Percentiles rank a stretch among this genome's conserved stretches.
Evolutionary conservation across 2,329 filamentous ascomycete species (phyloP).

Genomic region (Cladobotryum protrusum): DNA sequence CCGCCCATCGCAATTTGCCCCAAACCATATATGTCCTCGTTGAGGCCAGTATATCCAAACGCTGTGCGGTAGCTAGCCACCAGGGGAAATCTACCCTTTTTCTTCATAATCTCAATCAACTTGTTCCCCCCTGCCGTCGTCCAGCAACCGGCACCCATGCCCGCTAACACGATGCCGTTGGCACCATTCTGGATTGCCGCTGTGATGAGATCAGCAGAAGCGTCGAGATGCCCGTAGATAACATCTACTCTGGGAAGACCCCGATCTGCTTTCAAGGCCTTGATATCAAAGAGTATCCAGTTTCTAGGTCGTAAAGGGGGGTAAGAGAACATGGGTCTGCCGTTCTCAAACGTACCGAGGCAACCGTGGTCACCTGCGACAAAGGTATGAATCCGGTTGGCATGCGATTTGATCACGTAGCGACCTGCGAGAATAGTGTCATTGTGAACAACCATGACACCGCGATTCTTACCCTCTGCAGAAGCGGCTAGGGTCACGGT

Average conservation of each 20-base stretch:
- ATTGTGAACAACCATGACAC: slow-evolving; percentile 55
- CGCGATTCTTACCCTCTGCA: slow-evolving; percentile 40
- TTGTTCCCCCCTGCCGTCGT: slow-evolving; percentile 31
- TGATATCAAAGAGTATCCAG: slow-evolving; percentile 38
- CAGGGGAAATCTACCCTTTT: slow-evolving; percentile 39
- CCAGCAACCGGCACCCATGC: slow-evolving; percentile 48
- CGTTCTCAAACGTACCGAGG: slow-evolving; percentile 52
- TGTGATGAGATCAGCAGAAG: slow-evolving; percentile 40
- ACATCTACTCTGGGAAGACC: slow-evolving; percentile 50
- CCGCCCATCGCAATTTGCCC: slow-evolving; percentile 29
- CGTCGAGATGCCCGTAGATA: slow-evolving; percentile 49
- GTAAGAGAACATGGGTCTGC: slow-evolving; percentile 56
- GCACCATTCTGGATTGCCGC: slow-evolving; percentile 45
- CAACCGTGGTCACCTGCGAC: slow-evolving; percentile 50
- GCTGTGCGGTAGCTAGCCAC: slow-evolving; percentile 46
- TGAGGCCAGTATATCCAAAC: slow-evolving; percentile 45
- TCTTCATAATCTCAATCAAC: slow-evolving; percentile 38
- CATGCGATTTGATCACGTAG: slow-evolving; percentile 56
- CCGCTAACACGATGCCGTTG: slow-evolving; percentile 49
- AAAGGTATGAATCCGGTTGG: slow-evolving; percentile 59
- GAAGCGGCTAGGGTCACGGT: slow-evolving; percentile 50
- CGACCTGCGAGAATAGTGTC: slow-evolving; percentile 53
- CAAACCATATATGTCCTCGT: slow-evolving; percentile 23
- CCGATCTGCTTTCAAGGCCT: slow-evolving; percentile 18
- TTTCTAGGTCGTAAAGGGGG: slow-evolving; percentile 42